phyloP scores from a whole-genome alignment of 139 green algal species.

The Picochlorum sp. region DNA sequence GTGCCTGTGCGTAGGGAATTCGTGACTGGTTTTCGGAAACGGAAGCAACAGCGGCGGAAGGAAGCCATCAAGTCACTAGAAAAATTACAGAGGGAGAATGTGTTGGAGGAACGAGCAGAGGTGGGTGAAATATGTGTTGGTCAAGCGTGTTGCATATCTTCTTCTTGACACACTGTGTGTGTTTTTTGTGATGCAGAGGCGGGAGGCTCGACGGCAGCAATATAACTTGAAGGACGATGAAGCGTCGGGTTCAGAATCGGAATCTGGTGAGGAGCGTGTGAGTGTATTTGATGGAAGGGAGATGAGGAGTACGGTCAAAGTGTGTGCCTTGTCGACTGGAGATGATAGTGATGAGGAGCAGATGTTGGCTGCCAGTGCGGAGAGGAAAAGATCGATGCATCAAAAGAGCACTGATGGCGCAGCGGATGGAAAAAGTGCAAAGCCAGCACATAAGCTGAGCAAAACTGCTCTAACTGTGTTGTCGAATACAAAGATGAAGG shows the following conservation, averaged over 20 bases:
- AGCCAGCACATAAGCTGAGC: slow-evolving; percentile 14
- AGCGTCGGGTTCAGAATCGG: background rate
- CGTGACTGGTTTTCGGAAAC: slow-evolving; percentile 58
- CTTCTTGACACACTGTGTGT: no score
- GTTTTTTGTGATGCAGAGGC: slow-evolving; percentile 28
- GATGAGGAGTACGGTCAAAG: slow-evolving; percentile 18
- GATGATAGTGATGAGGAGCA: slow-evolving; percentile 5
- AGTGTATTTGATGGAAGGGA: slow-evolving; percentile 26
- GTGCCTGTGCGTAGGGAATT: slow-evolving; percentile 42
- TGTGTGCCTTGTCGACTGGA: slow-evolving; percentile 21
- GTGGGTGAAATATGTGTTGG: slow-evolving; percentile 20
- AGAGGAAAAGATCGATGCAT: no score
- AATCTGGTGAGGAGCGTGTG: background rate
- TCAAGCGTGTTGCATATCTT: no score
- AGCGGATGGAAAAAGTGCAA: background rate
- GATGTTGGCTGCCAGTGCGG: no score
- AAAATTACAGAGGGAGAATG: slow-evolving; percentile 33
- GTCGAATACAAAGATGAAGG: slow-evolving; percentile 23
- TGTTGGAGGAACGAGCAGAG: slow-evolving; percentile 40
- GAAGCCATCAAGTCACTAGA: slow-evolving; percentile 49
- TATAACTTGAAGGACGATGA: background rate
- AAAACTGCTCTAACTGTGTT: slow-evolving; percentile 23
- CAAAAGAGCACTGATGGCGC: background rate
- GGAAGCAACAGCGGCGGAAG: slow-evolving; percentile 55
- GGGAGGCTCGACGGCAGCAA: slow-evolving; percentile 38